Evolutionary conservation across 2,329 filamentous ascomycete genomes (phyloP), one percentile per base, ranked within the genome.

Genomic region (Ilyonectria sp.): DNA sequence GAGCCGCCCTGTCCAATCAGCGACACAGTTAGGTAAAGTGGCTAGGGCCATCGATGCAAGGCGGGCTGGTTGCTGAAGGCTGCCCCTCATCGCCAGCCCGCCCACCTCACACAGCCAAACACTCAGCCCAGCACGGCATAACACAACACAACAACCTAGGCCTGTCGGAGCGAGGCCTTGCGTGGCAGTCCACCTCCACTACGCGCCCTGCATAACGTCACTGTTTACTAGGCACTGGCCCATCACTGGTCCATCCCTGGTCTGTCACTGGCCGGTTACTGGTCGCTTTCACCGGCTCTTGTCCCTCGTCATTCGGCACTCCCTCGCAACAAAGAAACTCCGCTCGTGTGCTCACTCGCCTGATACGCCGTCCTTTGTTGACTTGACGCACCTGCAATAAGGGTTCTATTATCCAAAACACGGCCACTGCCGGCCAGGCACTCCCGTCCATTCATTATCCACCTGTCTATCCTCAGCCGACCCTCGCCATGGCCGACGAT

Each of bases 401-500:
- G 29, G 29, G 17, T 40, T n/a, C 52, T 58, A 50, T 54, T 61
- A 31, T 57, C 44, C 46, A 53, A 52, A 53, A 58, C 58, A 47
- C 55, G 53, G 58, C 53, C 58, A 61, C 53, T 58, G 29, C 63
- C 37, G 57, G 37, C 44, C 31, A 56, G 54, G 44, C 63, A 54
- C 60, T 67, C 54, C 59, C 35, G 54, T 57, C n/a, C 44, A 37
- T 43, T 53, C 47, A 40, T 47, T 35, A 55, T 35, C 43, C 37
- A 55, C 19, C 37, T 6, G 26, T 9, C 37, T n/a, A 29, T 47
- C 26, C 49, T 21, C 55, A 50, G 55, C 56, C 37, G 55, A 44
- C 60, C 55, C 49, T 52, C 71, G 74, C 65, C 67, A 87, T 87
- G 85, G 79, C 82, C 40, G 84, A 85, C 76, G 75, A 82, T 59